Percentiles rank a stretch among this genome's conserved stretches.
Evolutionary conservation across 768 basidiomycete genomes (phyloP).

Genomic region (Leccinum fibrillosum): DNA sequence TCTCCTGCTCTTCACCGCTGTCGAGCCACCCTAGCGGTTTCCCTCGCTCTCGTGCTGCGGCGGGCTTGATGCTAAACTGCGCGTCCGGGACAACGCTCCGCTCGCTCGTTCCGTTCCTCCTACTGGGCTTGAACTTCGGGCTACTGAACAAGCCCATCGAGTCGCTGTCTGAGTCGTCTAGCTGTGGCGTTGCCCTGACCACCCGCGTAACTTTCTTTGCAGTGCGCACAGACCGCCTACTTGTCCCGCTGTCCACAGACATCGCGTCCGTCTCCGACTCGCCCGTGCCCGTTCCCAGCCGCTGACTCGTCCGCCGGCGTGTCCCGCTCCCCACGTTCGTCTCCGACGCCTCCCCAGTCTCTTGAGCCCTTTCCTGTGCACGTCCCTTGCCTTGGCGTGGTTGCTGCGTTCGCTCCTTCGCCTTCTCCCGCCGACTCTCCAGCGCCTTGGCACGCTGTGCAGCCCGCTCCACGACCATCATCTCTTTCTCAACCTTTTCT

Average conservation of each 20-base stretch:
- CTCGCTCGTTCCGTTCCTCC: neutral
- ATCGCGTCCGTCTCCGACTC: conserved; percentile 28
- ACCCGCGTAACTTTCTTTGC: neutral
- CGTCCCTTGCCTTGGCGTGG: conserved; percentile 4
- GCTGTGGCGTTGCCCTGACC: neutral
- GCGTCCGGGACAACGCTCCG: neutral
- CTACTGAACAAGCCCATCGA: neutral
- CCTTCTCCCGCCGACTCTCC: conserved; percentile 19
- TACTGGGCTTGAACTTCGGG: neutral
- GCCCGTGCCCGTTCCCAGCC: neutral
- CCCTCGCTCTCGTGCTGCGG: neutral
- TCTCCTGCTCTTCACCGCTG: conserved; percentile 14
- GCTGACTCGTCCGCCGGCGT: conserved; percentile 1
- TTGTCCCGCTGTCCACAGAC: conserved; percentile 25
- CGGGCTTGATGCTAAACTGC: neutral
- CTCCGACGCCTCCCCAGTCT: conserved; percentile 1
- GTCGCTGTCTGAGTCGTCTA: neutral
- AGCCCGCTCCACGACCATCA: conserved; percentile 21
- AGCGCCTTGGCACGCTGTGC: conserved; percentile 22
- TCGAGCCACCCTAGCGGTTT: conserved; percentile 1
- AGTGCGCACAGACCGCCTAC: conserved; percentile 6
- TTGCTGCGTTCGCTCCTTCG: conserved; percentile 20
- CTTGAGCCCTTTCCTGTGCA: neutral
- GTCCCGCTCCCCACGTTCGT: neutral
- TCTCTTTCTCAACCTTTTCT: conserved; percentile 33